Base-by-base conservation (phyloP, 106 monocot genomes). In the Dioscorea zingiberensis region DNA sequence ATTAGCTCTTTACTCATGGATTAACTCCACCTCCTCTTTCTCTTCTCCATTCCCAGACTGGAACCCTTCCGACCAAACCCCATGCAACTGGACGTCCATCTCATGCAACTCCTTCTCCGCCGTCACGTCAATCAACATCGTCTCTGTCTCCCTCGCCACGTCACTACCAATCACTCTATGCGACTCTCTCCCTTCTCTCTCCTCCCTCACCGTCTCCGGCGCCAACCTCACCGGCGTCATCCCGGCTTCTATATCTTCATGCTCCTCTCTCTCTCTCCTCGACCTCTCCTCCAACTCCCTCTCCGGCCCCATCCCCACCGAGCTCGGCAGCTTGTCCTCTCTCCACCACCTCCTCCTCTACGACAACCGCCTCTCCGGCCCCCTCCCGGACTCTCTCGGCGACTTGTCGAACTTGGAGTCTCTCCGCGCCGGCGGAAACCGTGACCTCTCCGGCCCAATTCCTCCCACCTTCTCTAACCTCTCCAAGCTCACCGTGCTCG, bases 361-460 rank as follows among this genome's bases (percentile, higher is more conserved):
- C 70, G 95, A 97, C 77, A 97, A 97, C 65, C 78, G 71, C 55
- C 78, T 97, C 58, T 73, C 78, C 47, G 95, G 91, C 13, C 21
- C 61, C 25, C 21, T 97, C 16, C 91, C 95, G 0, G 55, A 63
- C 21, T 70, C 82, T 38, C 66, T 97, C 25, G 85, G 88, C 56
- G 70, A 80, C 18, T 81, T 88, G 47, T 21, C 79, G 8, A 21
- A 62, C n/a, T 74, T 97, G 25, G 78, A 88, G 38, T 59, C 79
- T 54, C 73, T 97, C 17, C 87, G 95, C 25, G 47, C 64, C 68
- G 95, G 95, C 4, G 95, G 95, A 27, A 97, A 97, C 75, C 77
- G 63, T 11, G 91, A 88, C 67, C 45, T 97, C 49, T 70, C 71
- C 47, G 95, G 95, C 1, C 63, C 58, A 14, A 86, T 97, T 22